Evolutionary conservation across 169 alveolate species (phyloP).

Genomic region (Perkinsus marinus): DNA sequence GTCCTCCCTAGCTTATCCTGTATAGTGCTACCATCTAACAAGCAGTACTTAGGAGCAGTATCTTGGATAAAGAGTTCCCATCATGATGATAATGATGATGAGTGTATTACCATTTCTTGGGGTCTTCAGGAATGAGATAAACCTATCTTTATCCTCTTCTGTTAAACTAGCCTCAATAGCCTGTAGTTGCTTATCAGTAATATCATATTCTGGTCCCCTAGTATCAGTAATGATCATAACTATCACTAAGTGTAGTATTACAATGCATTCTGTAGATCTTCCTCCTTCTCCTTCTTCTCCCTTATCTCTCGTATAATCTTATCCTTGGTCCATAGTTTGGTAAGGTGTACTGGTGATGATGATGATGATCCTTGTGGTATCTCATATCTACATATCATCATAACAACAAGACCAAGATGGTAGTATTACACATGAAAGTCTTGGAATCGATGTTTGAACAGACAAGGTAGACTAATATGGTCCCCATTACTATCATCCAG

Average conservation of each 20-base stretch:
- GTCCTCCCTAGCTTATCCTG: neutral
- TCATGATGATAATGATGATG: neutral
- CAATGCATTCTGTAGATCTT: neutral
- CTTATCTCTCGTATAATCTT: neutral
- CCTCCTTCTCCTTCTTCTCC: neutral
- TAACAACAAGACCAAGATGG: neutral
- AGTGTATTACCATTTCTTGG: neutral
- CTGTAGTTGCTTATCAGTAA: neutral
- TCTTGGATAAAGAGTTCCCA: too few species aligned
- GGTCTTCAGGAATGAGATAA: neutral
- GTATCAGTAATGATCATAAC: neutral
- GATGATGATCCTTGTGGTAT: neutral
- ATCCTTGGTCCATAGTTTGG: neutral
- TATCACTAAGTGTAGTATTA: neutral
- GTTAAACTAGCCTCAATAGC: neutral
- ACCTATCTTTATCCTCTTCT: neutral
- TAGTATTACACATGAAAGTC: neutral
- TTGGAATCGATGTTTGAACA: neutral
- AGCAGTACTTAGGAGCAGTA: neutral
- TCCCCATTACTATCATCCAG: neutral
- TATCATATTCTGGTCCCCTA: neutral
- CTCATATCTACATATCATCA: neutral
- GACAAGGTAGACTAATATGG: neutral
- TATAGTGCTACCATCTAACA: neutral
- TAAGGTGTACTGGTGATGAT: neutral